Conservation (phyloP, 257 asterid genomes). For the Apocynum venetum region DNA sequence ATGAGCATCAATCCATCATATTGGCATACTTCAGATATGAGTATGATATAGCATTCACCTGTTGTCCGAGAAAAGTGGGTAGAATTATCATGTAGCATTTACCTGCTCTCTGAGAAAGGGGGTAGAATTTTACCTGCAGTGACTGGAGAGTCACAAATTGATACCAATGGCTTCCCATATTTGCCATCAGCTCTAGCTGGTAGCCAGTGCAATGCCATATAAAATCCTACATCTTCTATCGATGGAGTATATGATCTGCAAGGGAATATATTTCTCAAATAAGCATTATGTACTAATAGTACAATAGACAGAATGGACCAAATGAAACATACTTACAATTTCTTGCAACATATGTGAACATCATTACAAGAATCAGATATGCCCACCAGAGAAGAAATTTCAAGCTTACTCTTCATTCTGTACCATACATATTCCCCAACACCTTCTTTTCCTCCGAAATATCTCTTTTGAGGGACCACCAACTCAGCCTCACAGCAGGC, state of each 20-base stretch:
- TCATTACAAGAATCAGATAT: conserved; percentile 41
- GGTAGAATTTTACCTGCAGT: conserved; percentile 51
- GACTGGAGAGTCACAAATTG: conserved; percentile 72
- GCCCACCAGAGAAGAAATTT: conserved; percentile 55
- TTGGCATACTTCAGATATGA: background rate
- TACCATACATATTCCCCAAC: conserved; percentile 79
- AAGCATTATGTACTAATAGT: background rate
- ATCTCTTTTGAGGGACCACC: conserved; percentile 63
- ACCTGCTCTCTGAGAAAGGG: background rate
- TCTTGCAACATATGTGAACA: conserved; percentile 44
- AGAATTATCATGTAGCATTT: background rate
- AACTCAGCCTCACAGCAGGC: conserved; percentile 78
- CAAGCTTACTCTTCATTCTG: conserved; percentile 62
- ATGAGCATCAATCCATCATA: conserved; percentile 2
- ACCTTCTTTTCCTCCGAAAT: conserved; percentile 93
- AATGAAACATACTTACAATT: conserved; percentile 49
- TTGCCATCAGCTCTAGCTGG: conserved; percentile 80
- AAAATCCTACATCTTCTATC: conserved; percentile 75
- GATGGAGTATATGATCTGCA: conserved; percentile 75
- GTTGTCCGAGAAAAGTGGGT: background rate
- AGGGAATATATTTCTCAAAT: conserved; percentile 17
- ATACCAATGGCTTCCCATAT: conserved; percentile 60
- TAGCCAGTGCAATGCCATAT: conserved; percentile 74
- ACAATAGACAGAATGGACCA: conserved; percentile 1
- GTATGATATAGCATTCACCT: background rate